Conservation (phyloP, 305 asterid species). For the Stenogyne calaminthoides region DNA sequence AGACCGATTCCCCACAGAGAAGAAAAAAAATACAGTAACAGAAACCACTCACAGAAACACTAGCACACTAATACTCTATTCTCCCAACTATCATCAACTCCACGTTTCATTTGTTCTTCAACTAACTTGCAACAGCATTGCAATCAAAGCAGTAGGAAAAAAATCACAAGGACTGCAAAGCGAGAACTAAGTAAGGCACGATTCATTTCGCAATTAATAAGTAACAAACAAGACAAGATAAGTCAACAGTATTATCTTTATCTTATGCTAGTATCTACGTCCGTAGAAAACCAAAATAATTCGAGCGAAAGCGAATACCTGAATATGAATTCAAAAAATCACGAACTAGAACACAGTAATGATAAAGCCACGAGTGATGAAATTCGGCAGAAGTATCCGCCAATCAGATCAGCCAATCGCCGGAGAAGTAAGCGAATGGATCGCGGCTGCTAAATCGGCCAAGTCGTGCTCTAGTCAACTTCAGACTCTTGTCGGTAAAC, state of each 20-base stretch:
- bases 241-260: not conserved
- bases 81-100: constrained; percentile 25
- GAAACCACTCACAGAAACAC: constrained; percentile 28
- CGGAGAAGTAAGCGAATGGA: constrained; percentile 18
- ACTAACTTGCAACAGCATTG: constrained; percentile 31
- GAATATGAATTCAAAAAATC: constrained; percentile 13
- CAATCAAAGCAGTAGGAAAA: constrained; percentile 27
- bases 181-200: constrained; percentile 15
- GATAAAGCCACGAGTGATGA: constrained; percentile 12
- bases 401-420: constrained; percentile 9
- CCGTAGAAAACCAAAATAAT: not conserved
- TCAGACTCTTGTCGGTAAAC: not conserved
- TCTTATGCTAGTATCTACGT: not conserved
- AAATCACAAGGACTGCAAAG: constrained; percentile 22
- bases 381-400: not conserved
- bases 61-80: constrained; percentile 26
- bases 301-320: constrained; percentile 23
- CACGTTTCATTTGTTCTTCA: constrained; percentile 25
- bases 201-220: constrained; percentile 14
- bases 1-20: constrained; percentile 1
- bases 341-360: not conserved
- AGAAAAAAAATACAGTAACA: not conserved
- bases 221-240: not conserved
- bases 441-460: constrained; percentile 17
- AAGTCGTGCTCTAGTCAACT: constrained; percentile 21